Conservation (phyloP, 805 yeast genomes). For the Zygosaccharomyces pseudorouxii region DNA sequence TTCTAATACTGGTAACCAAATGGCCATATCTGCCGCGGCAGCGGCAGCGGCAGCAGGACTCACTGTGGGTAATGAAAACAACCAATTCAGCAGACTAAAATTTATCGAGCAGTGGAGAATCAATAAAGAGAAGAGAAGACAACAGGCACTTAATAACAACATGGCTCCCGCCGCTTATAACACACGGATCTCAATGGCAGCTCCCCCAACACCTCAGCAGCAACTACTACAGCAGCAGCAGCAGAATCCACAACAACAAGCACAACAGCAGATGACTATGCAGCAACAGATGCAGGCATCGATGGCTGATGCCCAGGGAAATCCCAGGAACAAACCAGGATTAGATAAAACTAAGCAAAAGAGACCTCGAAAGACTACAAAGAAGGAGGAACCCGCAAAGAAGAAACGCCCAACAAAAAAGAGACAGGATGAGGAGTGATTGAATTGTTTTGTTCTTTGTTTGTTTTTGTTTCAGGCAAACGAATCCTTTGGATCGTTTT, state of each 20-base stretch:
- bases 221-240: constrained; percentile 31
- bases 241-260: constrained; percentile 5
- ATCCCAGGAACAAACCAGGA: constrained; percentile 10
- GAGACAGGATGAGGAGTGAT: constrained; percentile 15
- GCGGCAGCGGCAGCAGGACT: constrained; percentile 40
- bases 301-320: constrained; percentile 1
- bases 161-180: constrained; percentile 29
- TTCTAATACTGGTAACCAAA: constrained; percentile 35
- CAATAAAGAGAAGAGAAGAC: constrained; percentile 52
- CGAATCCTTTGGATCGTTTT: constrained; percentile 33
- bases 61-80: constrained; percentile 33
- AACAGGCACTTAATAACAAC: constrained; percentile 36
- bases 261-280: constrained; percentile 1
- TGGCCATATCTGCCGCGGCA: constrained; percentile 35
- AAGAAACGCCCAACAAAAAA: constrained; percentile 30
- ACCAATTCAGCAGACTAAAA: constrained; percentile 79
- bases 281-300: constrained; percentile 1
- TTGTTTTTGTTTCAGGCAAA: constrained; percentile 20
- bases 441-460: neutral
- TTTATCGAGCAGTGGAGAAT: constrained; percentile 84
- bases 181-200: constrained; percentile 33
- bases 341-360: constrained; percentile 28
- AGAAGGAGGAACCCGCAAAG: constrained; percentile 25
- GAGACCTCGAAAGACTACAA: constrained; percentile 31
- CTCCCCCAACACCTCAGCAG: constrained; percentile 29